These are phyloP conservation scores for Ogataea philodendri DNA, from an alignment of 805 yeast genomes.

Conservation along the genomic window DNA sequence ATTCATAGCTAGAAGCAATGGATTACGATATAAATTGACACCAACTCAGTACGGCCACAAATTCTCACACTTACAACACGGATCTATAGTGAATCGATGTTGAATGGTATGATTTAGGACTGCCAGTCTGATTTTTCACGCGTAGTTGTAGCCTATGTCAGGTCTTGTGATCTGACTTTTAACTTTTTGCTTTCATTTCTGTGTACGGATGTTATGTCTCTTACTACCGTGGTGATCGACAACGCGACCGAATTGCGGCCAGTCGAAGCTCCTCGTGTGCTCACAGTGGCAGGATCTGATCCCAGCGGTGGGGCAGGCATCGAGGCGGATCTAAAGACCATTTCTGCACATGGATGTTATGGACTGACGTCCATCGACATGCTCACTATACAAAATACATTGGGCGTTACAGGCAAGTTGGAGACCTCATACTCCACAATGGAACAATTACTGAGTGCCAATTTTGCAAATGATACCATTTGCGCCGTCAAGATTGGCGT, in stretches of 20 bases:
- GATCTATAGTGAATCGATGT: too few relatives aligned
- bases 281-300: slow-evolving; percentile 72
- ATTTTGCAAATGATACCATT: slow-evolving; percentile 33
- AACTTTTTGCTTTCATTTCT: too few relatives aligned
- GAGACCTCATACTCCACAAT: slow-evolving; percentile 46
- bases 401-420: slow-evolving; percentile 40
- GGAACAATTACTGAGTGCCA: slow-evolving; percentile 45
- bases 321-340: slow-evolving; percentile 83
- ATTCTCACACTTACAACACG: neutral
- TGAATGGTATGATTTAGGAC: too few relatives aligned
- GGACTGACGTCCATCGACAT: slow-evolving; percentile 78
- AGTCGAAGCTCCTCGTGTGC: slow-evolving; percentile 34
- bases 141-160: neutral
- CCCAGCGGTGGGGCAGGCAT: slow-evolving; percentile 90
- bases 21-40: slow-evolving; percentile 8
- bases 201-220: slow-evolving; percentile 7
- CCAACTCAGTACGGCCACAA: neutral
- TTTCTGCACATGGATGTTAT: slow-evolving; percentile 70
- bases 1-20: slow-evolving; percentile 14
- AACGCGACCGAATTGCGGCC: slow-evolving; percentile 1
- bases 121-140: too few relatives aligned
- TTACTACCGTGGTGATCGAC: slow-evolving; percentile 1
- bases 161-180: too few relatives aligned
- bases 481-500: slow-evolving; percentile 80
- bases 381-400: slow-evolving; percentile 75